Evolutionary conservation across 2,329 filamentous ascomycete genomes (phyloP), one percentile per base, ranked within the genome.

Genomic region (Colletotrichum chlorophyti): DNA sequence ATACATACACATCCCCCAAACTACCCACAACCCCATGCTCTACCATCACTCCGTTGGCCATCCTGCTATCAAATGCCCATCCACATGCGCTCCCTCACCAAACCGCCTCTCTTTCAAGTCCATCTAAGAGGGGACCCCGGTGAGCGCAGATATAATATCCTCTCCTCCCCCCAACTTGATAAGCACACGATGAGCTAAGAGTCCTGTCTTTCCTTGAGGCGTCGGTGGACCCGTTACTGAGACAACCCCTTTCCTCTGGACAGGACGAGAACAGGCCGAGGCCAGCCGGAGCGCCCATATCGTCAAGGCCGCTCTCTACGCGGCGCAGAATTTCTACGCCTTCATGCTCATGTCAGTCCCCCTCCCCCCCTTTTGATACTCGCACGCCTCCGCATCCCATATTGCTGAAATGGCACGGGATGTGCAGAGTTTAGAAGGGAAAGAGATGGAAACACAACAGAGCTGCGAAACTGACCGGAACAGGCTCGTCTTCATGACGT

Each of bases 401-500:
- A n/a, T n/a, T n/a, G n/a, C n/a, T n/a, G n/a, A n/a, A n/a, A n/a
- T n/a, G n/a, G n/a, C n/a, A n/a, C n/a, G n/a, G n/a, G n/a, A n/a
- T n/a, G 46, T 21, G 14, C 24, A 14, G 12, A 8, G 12, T 3
- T 32, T 15, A 15, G 24, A 5, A 14, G 29, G 12, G 23, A 11
- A 14, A 19, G 11, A 21, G 17, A 4, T 19, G 15, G 15, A 14
- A 7, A 12, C 7, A 31, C 34, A 29, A 27, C 26, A 23, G 29
- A 34, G 12, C 9, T 14, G 5, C n/a, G n/a, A n/a, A n/a, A 17
- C 48, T 63, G 41, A 63, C 57, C 26, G 2, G 2, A 11, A n/a
- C 19, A 98, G 94, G 95, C 82, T 99, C 61, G 78, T 99, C 19
- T 99, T 99, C 76, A 99, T 99, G 95, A 99, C 95, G n/a, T 99